Evolutionary conservation across 768 basidiomycete species (phyloP), one percentile per base, ranked within the genome.

Genomic region (Auricularia cornea): DNA sequence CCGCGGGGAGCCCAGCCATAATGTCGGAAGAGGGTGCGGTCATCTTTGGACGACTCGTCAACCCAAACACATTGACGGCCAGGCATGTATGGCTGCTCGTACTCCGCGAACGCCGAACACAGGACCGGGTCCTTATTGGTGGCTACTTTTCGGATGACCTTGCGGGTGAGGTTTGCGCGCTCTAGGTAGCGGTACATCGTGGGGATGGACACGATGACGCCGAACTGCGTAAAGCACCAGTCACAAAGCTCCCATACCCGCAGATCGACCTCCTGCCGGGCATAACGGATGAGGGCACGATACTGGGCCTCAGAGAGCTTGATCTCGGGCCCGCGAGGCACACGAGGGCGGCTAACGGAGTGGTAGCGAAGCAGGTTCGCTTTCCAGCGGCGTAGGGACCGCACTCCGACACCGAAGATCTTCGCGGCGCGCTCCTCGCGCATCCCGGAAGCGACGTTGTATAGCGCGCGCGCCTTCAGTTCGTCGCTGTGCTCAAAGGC

Each of bases 21-120:
- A 6, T 67, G 28, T 11, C 66, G 59, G n/a, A 68, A 64, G 61
- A 68, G 70, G 20, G 70, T 72, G 2, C 64, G 63, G 54, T 74
- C 69, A 57, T 75, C 70, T 65, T 73, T 74, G 28, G 68, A 71
- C 20, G 68, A 66, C 57, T 74, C 68, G 62, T 74, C 73, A 60
- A 75, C 59, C n/a, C 61, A 64, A 0, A 69, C 52, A 32, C 60
- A 60, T 38, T 33, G 59, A 8, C 61, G 59, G 28, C 31, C 61
- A 5, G 56, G 65, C 29, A 69, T 41, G 40, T 44, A 4, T 4
- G 8, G 44, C 44, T 48, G 44, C 44, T 16, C 3, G 8, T 48
- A 16, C 18, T 6, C 44, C 18, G 3, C 18, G 44, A 48, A 48
- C 4, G 5, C 3, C 18, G 44, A 4, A 23, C 44, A 48, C 44